Evolutionary conservation across 768 basidiomycete species (phyloP), one percentile per base, ranked within the genome.

Genomic region (Termitomyces eurrhizus): DNA sequence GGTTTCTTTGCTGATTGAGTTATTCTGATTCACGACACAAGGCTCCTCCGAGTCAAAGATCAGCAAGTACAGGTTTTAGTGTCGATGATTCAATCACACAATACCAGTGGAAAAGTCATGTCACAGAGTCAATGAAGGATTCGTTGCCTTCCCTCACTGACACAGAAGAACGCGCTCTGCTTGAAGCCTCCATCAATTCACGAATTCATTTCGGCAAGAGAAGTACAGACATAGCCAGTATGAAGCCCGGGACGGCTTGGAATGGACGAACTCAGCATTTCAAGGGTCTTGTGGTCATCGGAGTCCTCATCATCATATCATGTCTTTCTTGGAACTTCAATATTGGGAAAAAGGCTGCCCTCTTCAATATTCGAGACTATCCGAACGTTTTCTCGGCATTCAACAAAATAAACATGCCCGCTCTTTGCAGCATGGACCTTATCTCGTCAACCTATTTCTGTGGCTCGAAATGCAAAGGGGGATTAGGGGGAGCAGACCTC

Each of bases 371-470:
- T 11, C 54, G 48, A n/a, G 41, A 56, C 37, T 56, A 56, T 35
- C 39, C 53, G 7, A 33, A 51, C 14, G 11, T 60, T 21, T 41
- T 51, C 3, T 55, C 48, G 24, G 41, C 24, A 16, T 26, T 59
- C 2, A 33, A 29, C 35, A 49, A 42, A 33, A 12, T 44, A 44
- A 55, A 41, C 54, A 55, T 55, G 12, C 41, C 59, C 18, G 35
- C 52, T 18, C 29, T 54, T n/a, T 56, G 59, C n/a, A 42, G 37
- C 37, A 11, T 51, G 18, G 33, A 50, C n/a, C 29, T 49, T n/a
- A 39, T 60, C 21, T 55, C 54, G n/a, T 42, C 48, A 16, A 49
- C 39, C 33, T 50, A 21, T 37, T 32, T 60, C n/a, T 60, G 59
- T 42, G 18, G 37, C 21, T 29, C 37, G 21, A 37, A 21, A 37